Conservation (phyloP, 2,329 filamentous ascomycete genomes). For the Colletotrichum filicis region DNA sequence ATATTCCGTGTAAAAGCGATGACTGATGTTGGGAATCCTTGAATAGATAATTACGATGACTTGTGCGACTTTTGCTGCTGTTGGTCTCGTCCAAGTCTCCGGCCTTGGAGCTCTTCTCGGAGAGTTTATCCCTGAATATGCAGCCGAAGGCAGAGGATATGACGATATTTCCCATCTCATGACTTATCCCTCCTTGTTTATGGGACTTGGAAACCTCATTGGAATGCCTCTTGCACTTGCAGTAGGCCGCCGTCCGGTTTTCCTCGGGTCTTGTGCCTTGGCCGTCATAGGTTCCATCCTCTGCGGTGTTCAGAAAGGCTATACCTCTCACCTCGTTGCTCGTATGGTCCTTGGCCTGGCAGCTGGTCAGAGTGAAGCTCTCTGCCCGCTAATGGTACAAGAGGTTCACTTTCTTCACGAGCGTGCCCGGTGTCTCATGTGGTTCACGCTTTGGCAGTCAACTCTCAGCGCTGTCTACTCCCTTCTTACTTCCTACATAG, state of each 20-base stretch:
- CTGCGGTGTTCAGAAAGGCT: slow-evolving; percentile 42
- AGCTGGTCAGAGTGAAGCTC: slow-evolving; percentile 54
- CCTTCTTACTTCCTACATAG: slow-evolving; percentile 54
- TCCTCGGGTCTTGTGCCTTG: slow-evolving; percentile 43
- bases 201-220: slow-evolving; percentile 45
- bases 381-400: slow-evolving; percentile 53
- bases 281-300: slow-evolving; percentile 43
- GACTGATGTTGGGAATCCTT: accelerated
- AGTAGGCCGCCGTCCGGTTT: slow-evolving; percentile 46
- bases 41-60: slow-evolving; percentile 4
- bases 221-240: slow-evolving; percentile 49
- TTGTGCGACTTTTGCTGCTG: slow-evolving; percentile 13
- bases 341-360: slow-evolving; percentile 51
- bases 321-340: slow-evolving; percentile 49
- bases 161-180: slow-evolving; percentile 22
- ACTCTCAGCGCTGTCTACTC: slow-evolving; percentile 49
- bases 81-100: slow-evolving; percentile 21
- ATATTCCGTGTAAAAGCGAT: accelerated
- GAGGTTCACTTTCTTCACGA: slow-evolving; percentile 58
- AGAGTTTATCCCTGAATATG: slow-evolving; percentile 19
- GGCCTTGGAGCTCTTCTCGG: slow-evolving; percentile 22
- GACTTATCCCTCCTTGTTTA: slow-evolving; percentile 32
- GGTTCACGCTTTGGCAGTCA: slow-evolving; percentile 53
- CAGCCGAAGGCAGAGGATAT: slow-evolving; percentile 16
- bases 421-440: slow-evolving; percentile 51